These are phyloP conservation scores for Pyricularia sp. DNA, from an alignment of 2,329 filamentous ascomycete species.

Conservation along the genomic window DNA sequence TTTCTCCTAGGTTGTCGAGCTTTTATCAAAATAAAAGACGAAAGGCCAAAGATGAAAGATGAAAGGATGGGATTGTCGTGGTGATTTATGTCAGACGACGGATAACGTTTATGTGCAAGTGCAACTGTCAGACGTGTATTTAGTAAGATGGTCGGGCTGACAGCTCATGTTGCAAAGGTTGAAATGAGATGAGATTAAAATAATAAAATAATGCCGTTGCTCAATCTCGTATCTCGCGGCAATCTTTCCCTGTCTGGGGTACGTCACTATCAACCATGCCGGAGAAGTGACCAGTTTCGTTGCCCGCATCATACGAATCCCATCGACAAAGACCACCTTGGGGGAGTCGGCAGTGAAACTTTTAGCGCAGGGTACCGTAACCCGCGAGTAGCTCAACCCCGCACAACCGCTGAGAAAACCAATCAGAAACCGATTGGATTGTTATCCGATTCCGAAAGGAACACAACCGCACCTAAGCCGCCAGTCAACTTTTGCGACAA, in stretches of 20 bases:
- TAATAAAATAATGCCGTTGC: too few relatives aligned
- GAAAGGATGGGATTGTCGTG: not conserved
- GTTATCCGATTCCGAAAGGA: not conserved
- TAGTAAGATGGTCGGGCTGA: not conserved
- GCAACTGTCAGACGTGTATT: not conserved
- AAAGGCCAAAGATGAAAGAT: not conserved
- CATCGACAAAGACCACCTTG: too few relatives aligned
- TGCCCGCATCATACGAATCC: too few relatives aligned
- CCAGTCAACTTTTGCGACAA: not conserved
- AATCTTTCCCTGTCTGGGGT: not conserved
- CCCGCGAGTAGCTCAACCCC: not conserved
- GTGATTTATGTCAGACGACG: not conserved
- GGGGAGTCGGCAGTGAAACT: not conserved
- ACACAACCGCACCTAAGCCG: not conserved
- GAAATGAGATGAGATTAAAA: not conserved
- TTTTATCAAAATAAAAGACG: not conserved
- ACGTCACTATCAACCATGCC: not conserved
- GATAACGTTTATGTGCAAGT: not conserved
- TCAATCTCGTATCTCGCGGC: not conserved
- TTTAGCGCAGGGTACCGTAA: not conserved
- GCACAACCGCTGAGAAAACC: not conserved
- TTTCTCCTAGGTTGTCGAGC: not conserved
- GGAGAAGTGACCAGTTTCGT: too few relatives aligned
- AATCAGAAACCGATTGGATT: not conserved
- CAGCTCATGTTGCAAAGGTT: not conserved